Evolutionary conservation across 768 basidiomycete genomes (phyloP).

Genomic region (Gymnopilus dilepis): DNA sequence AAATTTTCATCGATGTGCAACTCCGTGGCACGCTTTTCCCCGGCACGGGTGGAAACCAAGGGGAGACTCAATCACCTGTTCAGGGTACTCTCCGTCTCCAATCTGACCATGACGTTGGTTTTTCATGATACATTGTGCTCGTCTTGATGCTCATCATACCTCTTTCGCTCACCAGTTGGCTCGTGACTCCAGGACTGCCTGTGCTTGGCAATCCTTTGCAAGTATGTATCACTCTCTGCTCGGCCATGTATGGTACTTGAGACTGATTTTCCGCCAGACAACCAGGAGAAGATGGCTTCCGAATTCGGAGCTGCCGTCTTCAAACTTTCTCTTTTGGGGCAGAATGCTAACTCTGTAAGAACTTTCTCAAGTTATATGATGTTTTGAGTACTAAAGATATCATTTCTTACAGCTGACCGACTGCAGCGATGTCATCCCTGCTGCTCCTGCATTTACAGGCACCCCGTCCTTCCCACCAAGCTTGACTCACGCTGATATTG

Average conservation of each 20-base stretch:
- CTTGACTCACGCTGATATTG: conserved; percentile 31
- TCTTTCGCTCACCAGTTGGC: too few species aligned
- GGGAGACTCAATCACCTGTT: conserved; percentile 45
- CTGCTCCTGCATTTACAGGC: conserved; percentile 31
- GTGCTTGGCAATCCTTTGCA: conserved; percentile 52
- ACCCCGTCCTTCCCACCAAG: conserved; percentile 40
- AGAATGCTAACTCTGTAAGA: conserved; percentile 32
- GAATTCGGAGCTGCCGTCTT: conserved; percentile 48
- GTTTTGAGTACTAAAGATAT: not conserved
- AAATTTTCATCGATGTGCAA: conserved; percentile 51
- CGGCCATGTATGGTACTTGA: not conserved
- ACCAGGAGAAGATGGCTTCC: conserved; percentile 38
- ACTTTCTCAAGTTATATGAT: not conserved
- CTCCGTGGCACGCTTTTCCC: conserved; percentile 48
- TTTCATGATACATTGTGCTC: not conserved
- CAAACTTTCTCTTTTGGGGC: conserved; percentile 51
- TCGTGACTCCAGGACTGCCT: conserved; percentile 49
- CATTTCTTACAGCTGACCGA: conserved; percentile 36
- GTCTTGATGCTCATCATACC: too few species aligned
- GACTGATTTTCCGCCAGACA: conserved; percentile 22
- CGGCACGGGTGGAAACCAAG: conserved; percentile 43
- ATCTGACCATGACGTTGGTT: conserved; percentile 42
- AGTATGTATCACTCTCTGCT: conserved; percentile 27
- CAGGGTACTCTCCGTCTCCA: conserved; percentile 49
- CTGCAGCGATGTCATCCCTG: conserved; percentile 51